Base-by-base conservation (phyloP, 352 stramenopile genomes). In the Phytophthora gonapodyides region DNA sequence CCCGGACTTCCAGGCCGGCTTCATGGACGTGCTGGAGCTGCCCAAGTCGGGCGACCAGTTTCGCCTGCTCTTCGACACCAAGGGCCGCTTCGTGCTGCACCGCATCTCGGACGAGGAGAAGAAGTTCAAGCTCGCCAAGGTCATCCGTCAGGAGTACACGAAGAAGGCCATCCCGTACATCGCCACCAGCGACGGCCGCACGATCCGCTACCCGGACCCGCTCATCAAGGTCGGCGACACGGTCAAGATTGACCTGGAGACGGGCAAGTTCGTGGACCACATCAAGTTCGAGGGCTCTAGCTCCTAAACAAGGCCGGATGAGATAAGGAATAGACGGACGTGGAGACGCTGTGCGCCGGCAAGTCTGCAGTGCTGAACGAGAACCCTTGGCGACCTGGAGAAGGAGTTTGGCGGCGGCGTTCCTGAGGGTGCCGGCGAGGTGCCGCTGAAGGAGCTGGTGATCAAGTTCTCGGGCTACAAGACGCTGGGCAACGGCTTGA, bases 11-110 rank as follows among this genome's bases (percentile, higher is more conserved):
- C 97, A 97, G 35, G 96, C 96, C 30, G 97, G 98, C 47, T 99
- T 99, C 90, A 99, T 99, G 97, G 97, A 99, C 71, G 96, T 99
- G n/a, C 88, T 99, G 34, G 86, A 97, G 69, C 84, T 99, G 38
- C 90, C 98, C 57, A 99, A 99, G 88, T 93, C 93, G 42, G 92
- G 89, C 52, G 97, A 99, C 83, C 75, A 91, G 59, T 99, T 99
- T 89, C 96, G 98, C 69, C 82, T 99, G 6, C 53, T 99, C 46
- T 99, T 98, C 84, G 97, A 99, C 81, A 97, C 87, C 57, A 99
- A 99, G 91, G 97, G 98, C 80, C 94, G 97, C 65, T 99, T 99
- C 69, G 91, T 98, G 59, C 84, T 99, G 47, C 97, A 99, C 87
- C 87, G 94, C 55, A 92, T 99, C 67, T 89, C 94, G 53, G 84